These are phyloP conservation scores for Linaria vulgaris DNA, from an alignment of 257 asterid genomes.

Conservation along the genomic window DNA sequence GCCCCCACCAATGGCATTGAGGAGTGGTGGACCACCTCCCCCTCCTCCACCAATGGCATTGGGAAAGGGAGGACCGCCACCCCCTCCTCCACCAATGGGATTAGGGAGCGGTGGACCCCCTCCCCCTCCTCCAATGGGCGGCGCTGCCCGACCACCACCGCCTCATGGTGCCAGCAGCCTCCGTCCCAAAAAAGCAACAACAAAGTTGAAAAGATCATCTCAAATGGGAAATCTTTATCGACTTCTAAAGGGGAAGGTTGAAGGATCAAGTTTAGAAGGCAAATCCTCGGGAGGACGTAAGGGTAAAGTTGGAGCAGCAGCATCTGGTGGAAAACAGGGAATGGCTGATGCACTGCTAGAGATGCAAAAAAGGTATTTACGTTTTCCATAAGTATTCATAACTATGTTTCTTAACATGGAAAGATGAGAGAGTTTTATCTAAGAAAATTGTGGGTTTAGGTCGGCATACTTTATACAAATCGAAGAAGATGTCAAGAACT, in stretches of 20 bases:
- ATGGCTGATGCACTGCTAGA: conserved; percentile 99
- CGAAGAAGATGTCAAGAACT: conserved; percentile 72
- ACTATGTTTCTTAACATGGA: background rate
- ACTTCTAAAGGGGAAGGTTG: conserved; percentile 82
- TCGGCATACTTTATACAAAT: conserved; percentile 85
- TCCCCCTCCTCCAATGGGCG: conserved; percentile 53
- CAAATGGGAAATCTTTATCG: conserved; percentile 89
- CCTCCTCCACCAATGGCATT: conserved; percentile 34
- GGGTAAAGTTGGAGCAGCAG: conserved; percentile 45
- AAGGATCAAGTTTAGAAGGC: conserved; percentile 55
- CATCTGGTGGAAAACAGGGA: conserved; percentile 73
- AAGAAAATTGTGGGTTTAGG: conserved; percentile 37
- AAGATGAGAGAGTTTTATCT: background rate
- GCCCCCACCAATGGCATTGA: conserved; percentile 43
- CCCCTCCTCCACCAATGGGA: conserved; percentile 53
- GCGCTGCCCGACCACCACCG: conserved; percentile 65
- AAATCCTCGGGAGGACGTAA: conserved; percentile 50
- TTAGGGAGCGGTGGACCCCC: conserved; percentile 27
- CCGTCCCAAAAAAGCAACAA: conserved; percentile 49
- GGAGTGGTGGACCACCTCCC: conserved; percentile 32
- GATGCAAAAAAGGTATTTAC: conserved; percentile 75
- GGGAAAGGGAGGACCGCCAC: conserved; percentile 30
- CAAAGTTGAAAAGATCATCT: conserved; percentile 80
- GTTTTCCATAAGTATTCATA: background rate
- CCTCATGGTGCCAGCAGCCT: conserved; percentile 57